Evolutionary conservation across 306 rosid species (phyloP), one percentile per base, ranked within the genome.

Genomic region (Cucumis melo): DNA sequence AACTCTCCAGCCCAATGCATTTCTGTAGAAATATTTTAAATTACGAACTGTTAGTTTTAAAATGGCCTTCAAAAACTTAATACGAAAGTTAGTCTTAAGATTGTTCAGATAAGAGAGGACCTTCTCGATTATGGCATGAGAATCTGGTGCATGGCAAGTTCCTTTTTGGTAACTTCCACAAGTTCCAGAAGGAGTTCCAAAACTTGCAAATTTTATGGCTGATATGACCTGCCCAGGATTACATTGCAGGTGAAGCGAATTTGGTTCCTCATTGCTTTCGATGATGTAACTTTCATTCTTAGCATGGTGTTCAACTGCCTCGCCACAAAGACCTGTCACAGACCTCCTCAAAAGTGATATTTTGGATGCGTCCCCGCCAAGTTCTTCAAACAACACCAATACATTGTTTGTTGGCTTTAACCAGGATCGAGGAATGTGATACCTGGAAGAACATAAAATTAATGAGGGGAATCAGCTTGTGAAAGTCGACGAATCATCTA

Each of bases 361-460:
- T 86, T 86, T 90, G 60, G 87, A 83, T 46, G 91, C 91, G 82
- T 92, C 90, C 15, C 99, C 99, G 0, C 98, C 99, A n/a, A 95
- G 87, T 81, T 95, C 99, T 86, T 95, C 98, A 68, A 95, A 89
- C 29, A 90, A 78, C 32, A 95, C 92, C 55, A 95, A 29, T 81
- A 92, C 70, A 64, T 95, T 95, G 12, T 78, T 62, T n/a, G 88
- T 89, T 78, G 99, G 93, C 84, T 84, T 95, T 77, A 95, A 86
- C 99, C 99, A 95, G 21, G 99, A 89, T 77, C 97, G 86, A 20
- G 99, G 99, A 79, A 95, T 89, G 23, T 95, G 98, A 66, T 94
- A 94, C 98, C 98, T 93, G 83, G n/a, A 79, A 74, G 78, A 70
- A 42, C 75, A 63, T 81, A 81, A 16, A 24, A 8, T 27, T 39